Evolutionary conservation across 1,284 basidiomycete genomes (phyloP).

Genomic region (Amylostereum chailletii): DNA sequence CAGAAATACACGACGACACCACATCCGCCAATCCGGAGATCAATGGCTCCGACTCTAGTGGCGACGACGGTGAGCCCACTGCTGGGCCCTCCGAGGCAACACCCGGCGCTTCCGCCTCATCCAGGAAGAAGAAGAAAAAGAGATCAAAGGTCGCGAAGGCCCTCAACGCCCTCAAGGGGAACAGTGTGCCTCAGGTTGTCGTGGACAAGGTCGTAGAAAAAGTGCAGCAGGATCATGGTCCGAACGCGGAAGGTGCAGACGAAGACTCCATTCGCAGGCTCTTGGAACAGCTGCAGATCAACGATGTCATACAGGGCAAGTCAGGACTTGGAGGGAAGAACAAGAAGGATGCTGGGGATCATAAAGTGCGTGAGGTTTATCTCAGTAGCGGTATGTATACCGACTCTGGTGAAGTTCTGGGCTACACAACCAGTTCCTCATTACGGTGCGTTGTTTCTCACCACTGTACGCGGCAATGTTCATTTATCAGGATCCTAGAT

Average conservation of each 20-base stretch:
- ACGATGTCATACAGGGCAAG: constrained; percentile 68
- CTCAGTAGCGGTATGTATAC: not conserved
- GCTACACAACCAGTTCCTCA: constrained; percentile 93
- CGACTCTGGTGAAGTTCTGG: constrained; percentile 67
- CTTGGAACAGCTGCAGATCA: constrained; percentile 62
- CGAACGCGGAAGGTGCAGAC: constrained; percentile 39
- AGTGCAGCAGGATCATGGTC: constrained; percentile 48
- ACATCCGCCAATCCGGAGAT: constrained; percentile 17
- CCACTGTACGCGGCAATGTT: not conserved
- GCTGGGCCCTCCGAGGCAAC: constrained; percentile 18
- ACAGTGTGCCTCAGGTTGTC: constrained; percentile 48
- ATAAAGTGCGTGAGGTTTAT: constrained; percentile 55
- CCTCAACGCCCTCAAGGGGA: constrained; percentile 40
- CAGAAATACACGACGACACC: constrained; percentile 11
- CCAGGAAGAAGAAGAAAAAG: constrained; percentile 72
- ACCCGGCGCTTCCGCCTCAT: constrained; percentile 19
- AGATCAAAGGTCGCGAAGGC: constrained; percentile 54
- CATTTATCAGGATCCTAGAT: constrained; percentile 28
- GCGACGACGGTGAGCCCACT: constrained; percentile 20
- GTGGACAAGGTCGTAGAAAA: constrained; percentile 52
- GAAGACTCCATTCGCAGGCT: constrained; percentile 51
- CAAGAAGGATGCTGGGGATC: constrained; percentile 74
- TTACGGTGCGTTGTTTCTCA: constrained; percentile 37
- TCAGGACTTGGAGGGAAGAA: constrained; percentile 59
- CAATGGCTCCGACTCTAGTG: constrained; percentile 18